These are phyloP conservation scores for Backusella tuberculispora DNA, from an alignment of 192 early-diverging fungal genomes.

Conservation along the genomic window DNA sequence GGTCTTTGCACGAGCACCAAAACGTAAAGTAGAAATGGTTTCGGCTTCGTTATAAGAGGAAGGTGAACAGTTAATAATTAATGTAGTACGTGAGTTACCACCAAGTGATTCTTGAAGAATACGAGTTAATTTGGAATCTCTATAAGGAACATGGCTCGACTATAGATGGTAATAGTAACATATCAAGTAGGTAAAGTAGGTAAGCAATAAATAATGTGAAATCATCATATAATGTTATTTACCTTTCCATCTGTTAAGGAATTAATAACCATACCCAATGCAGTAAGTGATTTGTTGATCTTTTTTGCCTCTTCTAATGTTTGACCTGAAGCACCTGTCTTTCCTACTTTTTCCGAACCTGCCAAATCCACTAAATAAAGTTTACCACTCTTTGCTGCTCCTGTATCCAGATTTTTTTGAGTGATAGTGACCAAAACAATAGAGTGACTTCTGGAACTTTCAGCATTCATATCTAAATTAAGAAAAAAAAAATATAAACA, in stretches of 20 bases:
- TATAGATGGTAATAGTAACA: constrained; percentile 29
- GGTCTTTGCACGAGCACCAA: constrained; percentile 97
- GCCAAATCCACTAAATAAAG: constrained; percentile 97
- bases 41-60: constrained; percentile 97
- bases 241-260: constrained; percentile 97
- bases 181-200: not conserved
- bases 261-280: constrained; percentile 99
- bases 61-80: constrained; percentile 98
- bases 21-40: constrained; percentile 91
- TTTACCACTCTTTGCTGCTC: constrained; percentile 87
- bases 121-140: constrained; percentile 98
- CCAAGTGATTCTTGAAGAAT: constrained; percentile 98
- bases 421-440: constrained; percentile 95
- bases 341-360: constrained; percentile 97
- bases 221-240: constrained; percentile 21
- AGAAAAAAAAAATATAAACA: not conserved
- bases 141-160: constrained; percentile 97
- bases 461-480: constrained; percentile 92
- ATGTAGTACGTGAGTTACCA: constrained; percentile 97
- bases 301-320: constrained; percentile 99
- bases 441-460: constrained; percentile 96
- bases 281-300: constrained; percentile 98
- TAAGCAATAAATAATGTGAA: not conserved
- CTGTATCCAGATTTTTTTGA: constrained; percentile 89
- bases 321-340: constrained; percentile 98